These are phyloP conservation scores for Podila epicladia DNA, from an alignment of 192 early-diverging fungal genomes.

Conservation along the genomic window DNA sequence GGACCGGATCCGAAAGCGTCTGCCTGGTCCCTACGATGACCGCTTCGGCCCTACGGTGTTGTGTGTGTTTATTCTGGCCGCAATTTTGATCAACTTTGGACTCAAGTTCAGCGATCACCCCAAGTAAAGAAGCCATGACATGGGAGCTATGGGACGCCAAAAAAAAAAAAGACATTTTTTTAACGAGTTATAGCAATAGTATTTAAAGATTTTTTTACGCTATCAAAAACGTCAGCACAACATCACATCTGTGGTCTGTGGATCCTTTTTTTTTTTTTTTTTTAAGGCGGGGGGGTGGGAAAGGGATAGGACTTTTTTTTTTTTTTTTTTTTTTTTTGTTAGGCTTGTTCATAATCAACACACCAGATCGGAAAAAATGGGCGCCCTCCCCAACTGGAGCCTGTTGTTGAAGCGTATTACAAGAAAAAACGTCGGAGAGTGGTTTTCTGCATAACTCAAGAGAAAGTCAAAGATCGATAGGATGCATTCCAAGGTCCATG, in stretches of 20 bases:
- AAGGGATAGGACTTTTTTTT: not conserved
- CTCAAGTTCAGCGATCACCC: conserved; percentile 17
- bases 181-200: no score
- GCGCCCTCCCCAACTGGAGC: no score
- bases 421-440: no score
- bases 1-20: conserved; percentile 69
- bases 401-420: no score
- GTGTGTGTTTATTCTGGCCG: conserved; percentile 70
- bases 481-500: no score
- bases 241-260: not conserved
- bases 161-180: not conserved
- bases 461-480: no score
- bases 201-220: not conserved
- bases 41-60: conserved; percentile 76
- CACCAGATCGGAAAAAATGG: no score
- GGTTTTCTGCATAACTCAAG: no score
- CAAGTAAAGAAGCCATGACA: not conserved
- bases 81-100: conserved; percentile 76
- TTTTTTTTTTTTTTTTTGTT: not conserved
- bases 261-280: not conserved
- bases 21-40: conserved; percentile 81
- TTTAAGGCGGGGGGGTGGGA: not conserved
- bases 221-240: not conserved
- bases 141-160: not conserved
- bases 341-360: no score